Evolutionary conservation across 2,329 filamentous ascomycete species (phyloP), one percentile per base, ranked within the genome.

Genomic region (Sarocladium kiliense): DNA sequence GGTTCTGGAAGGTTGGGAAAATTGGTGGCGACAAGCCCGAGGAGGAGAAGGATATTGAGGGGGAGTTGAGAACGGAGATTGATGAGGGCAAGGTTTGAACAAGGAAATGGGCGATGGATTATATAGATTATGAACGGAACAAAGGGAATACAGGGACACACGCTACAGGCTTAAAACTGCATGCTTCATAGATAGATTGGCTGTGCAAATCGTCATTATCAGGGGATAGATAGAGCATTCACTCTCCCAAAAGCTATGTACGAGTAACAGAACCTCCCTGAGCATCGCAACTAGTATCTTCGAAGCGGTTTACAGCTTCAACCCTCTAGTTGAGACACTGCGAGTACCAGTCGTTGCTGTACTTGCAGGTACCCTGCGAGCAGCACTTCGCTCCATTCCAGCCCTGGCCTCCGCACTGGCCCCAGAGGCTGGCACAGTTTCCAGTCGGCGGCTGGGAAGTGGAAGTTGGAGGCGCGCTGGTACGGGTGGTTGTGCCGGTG

Each of bases 1-100:
- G 76, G 0, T 57, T 79, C 32, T 63, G 71, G 36, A 71, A 66
- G 55, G 70, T 72, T 30, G 75, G 76, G 2, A 75, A 68, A 54
- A 69, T 80, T 56, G 77, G 77, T 0, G 55, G 78, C 56, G 79
- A 79, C 61, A 65, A 51, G 18, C 4, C 11, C 27, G 27, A 32
- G 30, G 30, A 34, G 27, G 27, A 51, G 26, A 18, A 51, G 47
- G 47, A 51, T 7, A 18, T 16, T 12, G 30, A 51, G 30, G 30
- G 25, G 47, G 30, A 21, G 30, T 10, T 27, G 26, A 49, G 25
- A 10, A 36, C 12, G 11, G 27, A 51, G 30, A 23, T 36, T 9
- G 47, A 51, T 6, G 41, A 45, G 26, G 27, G 23, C 3, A 51
- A 51, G 47, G 30, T 9, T 3, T 51, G 18, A 44, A n/a, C n/a